Conservation (phyloP, 352 stramenopile species). For the Elongisporangium anandrum region DNA sequence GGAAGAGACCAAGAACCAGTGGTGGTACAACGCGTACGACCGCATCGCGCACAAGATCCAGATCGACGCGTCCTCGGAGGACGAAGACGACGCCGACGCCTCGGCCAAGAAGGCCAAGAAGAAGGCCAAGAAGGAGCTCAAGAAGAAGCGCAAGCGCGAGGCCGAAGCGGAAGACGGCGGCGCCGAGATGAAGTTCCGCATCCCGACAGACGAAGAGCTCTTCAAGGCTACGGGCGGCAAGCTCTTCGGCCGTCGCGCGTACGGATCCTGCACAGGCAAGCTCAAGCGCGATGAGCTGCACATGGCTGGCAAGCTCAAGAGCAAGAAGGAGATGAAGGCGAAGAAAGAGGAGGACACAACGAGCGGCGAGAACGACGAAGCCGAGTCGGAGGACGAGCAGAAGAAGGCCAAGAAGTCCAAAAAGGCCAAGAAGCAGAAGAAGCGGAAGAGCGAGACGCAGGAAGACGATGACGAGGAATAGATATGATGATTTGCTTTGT, state of each 20-base stretch:
- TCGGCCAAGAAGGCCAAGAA: slow-evolving; percentile 56
- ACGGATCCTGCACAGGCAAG: slow-evolving; percentile 86
- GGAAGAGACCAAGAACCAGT: slow-evolving; percentile 70
- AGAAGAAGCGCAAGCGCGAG: slow-evolving; percentile 33
- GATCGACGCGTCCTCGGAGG: slow-evolving; percentile 58
- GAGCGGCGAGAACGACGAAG: slow-evolving; percentile 7
- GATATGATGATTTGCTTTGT: neutral
- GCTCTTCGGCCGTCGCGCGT: slow-evolving; percentile 93
- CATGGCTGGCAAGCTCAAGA: slow-evolving; percentile 20
- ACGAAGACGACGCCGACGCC: slow-evolving; percentile 28
- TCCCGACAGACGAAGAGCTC: slow-evolving; percentile 93
- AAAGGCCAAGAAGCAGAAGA: slow-evolving; percentile 13
- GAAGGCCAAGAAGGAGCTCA: slow-evolving; percentile 33
- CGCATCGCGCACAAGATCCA: slow-evolving; percentile 86
- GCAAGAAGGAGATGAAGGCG: slow-evolving; percentile 9
- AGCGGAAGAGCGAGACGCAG: slow-evolving; percentile 8
- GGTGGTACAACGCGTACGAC: slow-evolving; percentile 89
- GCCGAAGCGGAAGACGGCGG: slow-evolving; percentile 16
- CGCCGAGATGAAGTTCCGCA: slow-evolving; percentile 53
- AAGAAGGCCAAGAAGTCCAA: slow-evolving; percentile 15
- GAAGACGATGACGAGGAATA: slow-evolving; percentile 4
- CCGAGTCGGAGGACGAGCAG: slow-evolving; percentile 26
- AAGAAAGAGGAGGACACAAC: slow-evolving; percentile 5
- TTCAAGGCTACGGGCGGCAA: slow-evolving; percentile 95
- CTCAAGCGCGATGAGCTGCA: slow-evolving; percentile 74